Conservation (phyloP, 768 basidiomycete genomes). For the Trametes punicea region DNA sequence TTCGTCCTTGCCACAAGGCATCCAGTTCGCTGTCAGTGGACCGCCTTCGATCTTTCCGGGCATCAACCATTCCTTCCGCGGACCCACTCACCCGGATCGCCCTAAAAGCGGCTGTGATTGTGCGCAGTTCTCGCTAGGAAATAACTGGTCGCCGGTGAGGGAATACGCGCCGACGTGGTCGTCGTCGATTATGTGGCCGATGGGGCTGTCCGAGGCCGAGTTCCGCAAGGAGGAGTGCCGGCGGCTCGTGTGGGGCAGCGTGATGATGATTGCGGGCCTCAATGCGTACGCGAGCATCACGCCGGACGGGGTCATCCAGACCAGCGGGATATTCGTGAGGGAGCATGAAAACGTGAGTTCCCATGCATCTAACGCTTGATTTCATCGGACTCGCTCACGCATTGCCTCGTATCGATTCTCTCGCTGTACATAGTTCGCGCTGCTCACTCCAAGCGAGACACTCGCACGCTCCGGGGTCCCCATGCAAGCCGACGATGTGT, state of each 20-base stretch:
- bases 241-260: slow-evolving; percentile 9
- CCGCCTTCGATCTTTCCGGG: neutral
- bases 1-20: neutral
- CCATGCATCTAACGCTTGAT: neutral
- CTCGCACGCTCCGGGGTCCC: slow-evolving; percentile 11
- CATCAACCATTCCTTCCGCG: neutral
- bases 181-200: slow-evolving; percentile 15
- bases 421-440: slow-evolving; percentile 2
- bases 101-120: slow-evolving; percentile 5
- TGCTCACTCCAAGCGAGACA: slow-evolving; percentile 9
- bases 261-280: slow-evolving; percentile 45
- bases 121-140: neutral
- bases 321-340: slow-evolving; percentile 7
- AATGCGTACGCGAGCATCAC: slow-evolving; percentile 35
- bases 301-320: neutral
- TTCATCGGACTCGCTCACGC: neutral
- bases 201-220: slow-evolving; percentile 8
- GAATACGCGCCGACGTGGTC: slow-evolving; percentile 11
- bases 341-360: slow-evolving; percentile 12
- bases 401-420: too few species aligned
- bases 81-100: neutral
- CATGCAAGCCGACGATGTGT: slow-evolving; percentile 21
- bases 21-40: neutral
- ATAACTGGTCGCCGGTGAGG: slow-evolving; percentile 10
- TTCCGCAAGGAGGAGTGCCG: slow-evolving; percentile 14